Conservation (phyloP, 2,329 filamentous ascomycete species). For the Chalara sp. region DNA sequence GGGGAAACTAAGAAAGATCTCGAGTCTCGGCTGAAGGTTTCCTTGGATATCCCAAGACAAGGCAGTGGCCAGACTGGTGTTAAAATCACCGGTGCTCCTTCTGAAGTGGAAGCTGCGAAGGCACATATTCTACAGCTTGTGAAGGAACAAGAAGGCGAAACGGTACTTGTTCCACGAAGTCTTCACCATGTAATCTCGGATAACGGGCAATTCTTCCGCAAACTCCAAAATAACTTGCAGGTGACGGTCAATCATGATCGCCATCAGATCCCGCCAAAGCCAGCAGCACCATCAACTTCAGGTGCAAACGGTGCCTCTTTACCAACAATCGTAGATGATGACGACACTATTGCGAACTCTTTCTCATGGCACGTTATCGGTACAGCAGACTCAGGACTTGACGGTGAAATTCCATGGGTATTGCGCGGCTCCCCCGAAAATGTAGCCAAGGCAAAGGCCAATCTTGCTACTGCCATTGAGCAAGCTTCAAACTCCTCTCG, state of each 20-base stretch:
- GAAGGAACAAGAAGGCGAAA: slow-evolving; percentile 84
- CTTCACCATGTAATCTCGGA: slow-evolving; percentile 82
- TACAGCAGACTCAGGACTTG: slow-evolving; percentile 39
- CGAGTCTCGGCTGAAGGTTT: slow-evolving; percentile 79
- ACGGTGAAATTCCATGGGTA: slow-evolving; percentile 81
- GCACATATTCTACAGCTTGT: slow-evolving; percentile 72
- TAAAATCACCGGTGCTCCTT: slow-evolving; percentile 74
- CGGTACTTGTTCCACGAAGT: slow-evolving; percentile 72
- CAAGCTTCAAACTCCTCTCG: slow-evolving; percentile 63
- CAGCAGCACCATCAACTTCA: slow-evolving; percentile 40
- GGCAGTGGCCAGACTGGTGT: slow-evolving; percentile 77
- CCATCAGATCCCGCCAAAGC: slow-evolving; percentile 66
- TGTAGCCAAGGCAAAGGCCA: slow-evolving; percentile 72
- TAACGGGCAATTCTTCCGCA: slow-evolving; percentile 90
- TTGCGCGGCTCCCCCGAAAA: slow-evolving; percentile 73
- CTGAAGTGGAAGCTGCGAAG: slow-evolving; percentile 79
- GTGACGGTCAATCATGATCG: slow-evolving; percentile 91
- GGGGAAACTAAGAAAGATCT: slow-evolving; percentile 81
- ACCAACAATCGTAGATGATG: slow-evolving; percentile 90
- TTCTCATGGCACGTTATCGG: slow-evolving; percentile 84
- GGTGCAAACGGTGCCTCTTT: slow-evolving; percentile 57
- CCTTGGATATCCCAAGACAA: slow-evolving; percentile 86
- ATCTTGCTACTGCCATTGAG: slow-evolving; percentile 66
- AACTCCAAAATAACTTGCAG: slow-evolving; percentile 75
- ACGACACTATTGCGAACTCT: slow-evolving; percentile 52